phyloP scores from a whole-genome alignment of 305 asterid species.

The Plantago lanceolata region DNA sequence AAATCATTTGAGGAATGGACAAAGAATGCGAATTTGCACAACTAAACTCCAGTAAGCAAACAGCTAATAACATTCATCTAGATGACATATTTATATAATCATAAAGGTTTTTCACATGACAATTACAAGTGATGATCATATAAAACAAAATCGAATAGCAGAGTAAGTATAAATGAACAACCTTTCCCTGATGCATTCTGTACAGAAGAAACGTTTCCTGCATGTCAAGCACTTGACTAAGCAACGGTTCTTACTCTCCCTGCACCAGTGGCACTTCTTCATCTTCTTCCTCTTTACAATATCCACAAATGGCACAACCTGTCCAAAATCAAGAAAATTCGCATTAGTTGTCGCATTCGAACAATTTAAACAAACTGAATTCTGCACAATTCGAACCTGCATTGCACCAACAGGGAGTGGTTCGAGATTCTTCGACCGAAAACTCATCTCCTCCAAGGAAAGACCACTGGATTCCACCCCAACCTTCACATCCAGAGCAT shows the following conservation, averaged over 20 bases:
- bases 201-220: conserved; percentile 71
- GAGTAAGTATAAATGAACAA: conserved; percentile 27
- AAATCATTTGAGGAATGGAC: not conserved
- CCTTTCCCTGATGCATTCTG: conserved; percentile 73
- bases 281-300: conserved; percentile 49
- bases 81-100: not conserved
- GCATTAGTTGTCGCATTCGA: not conserved
- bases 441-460: conserved; percentile 46
- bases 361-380: conserved; percentile 7
- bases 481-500: conserved; percentile 49
- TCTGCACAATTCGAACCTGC: conserved; percentile 52
- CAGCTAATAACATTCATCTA: not conserved
- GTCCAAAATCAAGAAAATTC: conserved; percentile 15
- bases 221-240: conserved; percentile 74
- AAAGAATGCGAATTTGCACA: not conserved
- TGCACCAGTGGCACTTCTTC: conserved; percentile 90
- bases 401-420: conserved; percentile 69
- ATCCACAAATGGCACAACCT: conserved; percentile 67
- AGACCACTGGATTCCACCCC: conserved; percentile 41
- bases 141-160: not conserved
- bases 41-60: not conserved
- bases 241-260: conserved; percentile 39
- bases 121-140: conserved; percentile 4
- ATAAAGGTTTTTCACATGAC: conserved; percentile 12
- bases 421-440: conserved; percentile 86